Base-by-base conservation (phyloP, 148 eudicot species). In the Pouteria glomerata region DNA sequence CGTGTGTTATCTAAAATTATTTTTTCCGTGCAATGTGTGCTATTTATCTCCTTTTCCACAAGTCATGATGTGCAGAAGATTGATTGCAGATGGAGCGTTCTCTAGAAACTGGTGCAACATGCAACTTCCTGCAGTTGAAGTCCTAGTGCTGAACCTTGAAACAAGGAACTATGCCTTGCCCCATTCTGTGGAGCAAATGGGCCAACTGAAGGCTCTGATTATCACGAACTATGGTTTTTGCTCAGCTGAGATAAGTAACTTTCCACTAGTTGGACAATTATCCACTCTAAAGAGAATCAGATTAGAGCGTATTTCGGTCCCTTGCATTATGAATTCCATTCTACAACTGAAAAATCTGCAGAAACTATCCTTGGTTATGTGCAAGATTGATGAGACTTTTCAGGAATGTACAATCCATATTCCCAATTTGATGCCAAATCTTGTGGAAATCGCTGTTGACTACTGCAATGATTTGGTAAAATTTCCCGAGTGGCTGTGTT, bases 291-390 rank as follows among this genome's bases (percentile, higher is more conserved):
- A 60, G 69, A 70, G 76, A 44, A 70, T 79, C 35, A 75, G 73
- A 34, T 56, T 79, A 33, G 79, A 79, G 24, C 61, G 67, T 24
- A 48, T 79, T 29, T 66, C 76, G 1, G 26, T 79, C 30, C 27
- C 79, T 39, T 71, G 69, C 26, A 37, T 58, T 24, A 2, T 21
- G 37, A 4, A 48, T 12, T 6, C 78, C 27, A 57, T 31, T 29
- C 30, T 75, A 13, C 50, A 37, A 33, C 33, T 79, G 1, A 51
- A 19, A 19, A 79, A 71, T 61, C 61, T 79, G 73, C 75, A 37
- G 60, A 79, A 79, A 67, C 2, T 79, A 27, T 79, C 82, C 31
- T 29, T 79, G 50, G 33, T 52, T 27, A 52, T 71, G 71, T 79
- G 78, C 24, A 42, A 75, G 55, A 34, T 79, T 29, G 68, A 69